These are phyloP conservation scores for Rhynchosporium secalis DNA, from an alignment of 2,329 filamentous ascomycete genomes.

Conservation along the genomic window DNA sequence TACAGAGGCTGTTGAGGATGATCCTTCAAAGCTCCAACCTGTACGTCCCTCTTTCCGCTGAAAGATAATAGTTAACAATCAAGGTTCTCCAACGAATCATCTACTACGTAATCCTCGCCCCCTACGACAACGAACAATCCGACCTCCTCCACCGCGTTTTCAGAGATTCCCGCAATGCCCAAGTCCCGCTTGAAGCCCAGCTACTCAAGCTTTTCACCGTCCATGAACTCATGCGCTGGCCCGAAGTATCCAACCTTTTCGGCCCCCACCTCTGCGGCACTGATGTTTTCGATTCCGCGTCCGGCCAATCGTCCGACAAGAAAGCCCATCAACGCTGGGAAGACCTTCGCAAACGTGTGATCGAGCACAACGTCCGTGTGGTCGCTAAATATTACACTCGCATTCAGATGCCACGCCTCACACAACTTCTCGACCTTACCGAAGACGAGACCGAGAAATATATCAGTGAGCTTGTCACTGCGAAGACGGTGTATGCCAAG, in stretches of 20 bases:
- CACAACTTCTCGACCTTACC: constrained; percentile 84
- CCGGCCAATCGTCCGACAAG: constrained; percentile 67
- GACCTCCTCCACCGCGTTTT: constrained; percentile 93
- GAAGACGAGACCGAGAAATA: constrained; percentile 99
- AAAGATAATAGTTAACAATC: constrained; percentile 23
- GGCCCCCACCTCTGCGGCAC: constrained; percentile 84
- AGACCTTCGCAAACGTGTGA: constrained; percentile 95
- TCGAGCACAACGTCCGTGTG: constrained; percentile 98
- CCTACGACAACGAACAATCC: constrained; percentile 97
- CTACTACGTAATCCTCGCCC: constrained; percentile 94
- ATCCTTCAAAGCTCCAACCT: constrained; percentile 79
- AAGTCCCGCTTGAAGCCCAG: constrained; percentile 77
- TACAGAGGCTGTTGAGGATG: constrained; percentile 91
- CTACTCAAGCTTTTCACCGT: constrained; percentile 94
- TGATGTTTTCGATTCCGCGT: constrained; percentile 78
- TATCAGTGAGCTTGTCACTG: constrained; percentile 93
- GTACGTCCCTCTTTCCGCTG: constrained; percentile 52
- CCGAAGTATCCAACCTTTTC: constrained; percentile 84
- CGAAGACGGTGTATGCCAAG: constrained; percentile 96
- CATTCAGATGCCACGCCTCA: constrained; percentile 88
- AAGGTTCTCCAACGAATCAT: constrained; percentile 91
- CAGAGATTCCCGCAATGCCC: constrained; percentile 76
- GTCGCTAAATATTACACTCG: constrained; percentile 99
- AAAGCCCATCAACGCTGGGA: constrained; percentile 88
- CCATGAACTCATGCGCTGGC: constrained; percentile 97